Evolutionary conservation across 1,284 basidiomycete species (phyloP).

Genomic region (Ustilago sp.): DNA sequence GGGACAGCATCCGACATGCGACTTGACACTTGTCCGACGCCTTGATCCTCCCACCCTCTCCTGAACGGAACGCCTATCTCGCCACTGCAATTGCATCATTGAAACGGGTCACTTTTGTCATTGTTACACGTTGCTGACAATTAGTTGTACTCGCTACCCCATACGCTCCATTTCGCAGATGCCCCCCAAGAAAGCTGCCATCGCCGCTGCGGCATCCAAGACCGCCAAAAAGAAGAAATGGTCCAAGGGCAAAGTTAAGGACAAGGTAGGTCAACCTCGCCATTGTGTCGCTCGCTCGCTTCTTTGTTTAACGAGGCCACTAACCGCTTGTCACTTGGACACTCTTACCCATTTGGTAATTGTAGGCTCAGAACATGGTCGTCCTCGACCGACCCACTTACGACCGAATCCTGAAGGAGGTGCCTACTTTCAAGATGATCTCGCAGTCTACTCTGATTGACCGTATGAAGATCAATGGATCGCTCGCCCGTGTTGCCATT

Average conservation of each 20-base stretch:
- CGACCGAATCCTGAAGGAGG: conserved; percentile 99
- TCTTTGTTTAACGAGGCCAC: neutral
- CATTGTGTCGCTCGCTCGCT: neutral
- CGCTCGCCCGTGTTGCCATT: conserved; percentile 92
- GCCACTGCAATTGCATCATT: too few relatives aligned
- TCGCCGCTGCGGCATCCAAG: conserved; percentile 68
- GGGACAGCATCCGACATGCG: too few relatives aligned
- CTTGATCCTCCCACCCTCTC: too few relatives aligned
- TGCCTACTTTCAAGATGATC: conserved; percentile 99
- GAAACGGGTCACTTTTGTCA: neutral
- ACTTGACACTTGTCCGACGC: too few relatives aligned
- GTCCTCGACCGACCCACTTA: conserved; percentile 78
- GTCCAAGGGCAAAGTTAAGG: conserved; percentile 99
- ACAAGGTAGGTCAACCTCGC: conserved; percentile 77
- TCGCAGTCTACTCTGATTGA: conserved; percentile 90
- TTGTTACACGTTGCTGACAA: conserved; percentile 4
- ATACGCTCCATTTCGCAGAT: conserved; percentile 37
- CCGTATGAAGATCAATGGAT: conserved; percentile 94
- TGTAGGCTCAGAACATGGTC: conserved; percentile 79
- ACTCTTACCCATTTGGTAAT: neutral
- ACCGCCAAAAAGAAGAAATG: conserved; percentile 98
- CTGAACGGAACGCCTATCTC: too few relatives aligned
- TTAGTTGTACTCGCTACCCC: neutral
- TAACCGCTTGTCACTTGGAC: neutral
- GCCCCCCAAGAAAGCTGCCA: conserved; percentile 70